Conservation (phyloP, 2,329 filamentous ascomycete species). For the Periconia sp. region DNA sequence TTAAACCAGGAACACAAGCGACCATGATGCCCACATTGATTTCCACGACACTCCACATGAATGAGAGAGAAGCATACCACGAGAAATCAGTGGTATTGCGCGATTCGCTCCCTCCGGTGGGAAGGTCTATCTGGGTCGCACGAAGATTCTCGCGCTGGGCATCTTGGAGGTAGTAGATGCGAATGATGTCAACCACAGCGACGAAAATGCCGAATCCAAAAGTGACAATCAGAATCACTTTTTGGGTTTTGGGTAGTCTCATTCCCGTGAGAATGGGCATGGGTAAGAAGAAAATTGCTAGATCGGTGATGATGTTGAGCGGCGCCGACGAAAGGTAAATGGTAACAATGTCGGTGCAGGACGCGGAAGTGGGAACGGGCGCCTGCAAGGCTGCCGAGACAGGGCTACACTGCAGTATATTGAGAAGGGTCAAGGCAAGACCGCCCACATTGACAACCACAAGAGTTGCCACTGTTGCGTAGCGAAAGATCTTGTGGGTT, state of each 20-base stretch:
- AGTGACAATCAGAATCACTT: conserved; percentile 81
- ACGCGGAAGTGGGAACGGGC: conserved; percentile 48
- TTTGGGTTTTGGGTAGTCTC: conserved; percentile 81
- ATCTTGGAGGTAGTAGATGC: conserved; percentile 85
- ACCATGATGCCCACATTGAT: conserved; percentile 89
- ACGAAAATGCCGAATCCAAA: conserved; percentile 88
- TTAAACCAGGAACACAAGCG: conserved; percentile 88
- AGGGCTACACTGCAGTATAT: conserved; percentile 83
- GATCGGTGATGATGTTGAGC: conserved; percentile 87
- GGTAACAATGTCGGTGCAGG: conserved; percentile 64
- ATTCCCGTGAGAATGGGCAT: conserved; percentile 77
- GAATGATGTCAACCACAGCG: conserved; percentile 81
- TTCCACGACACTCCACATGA: conserved; percentile 94
- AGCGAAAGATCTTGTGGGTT: conserved; percentile 74
- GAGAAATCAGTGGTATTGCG: conserved; percentile 55
- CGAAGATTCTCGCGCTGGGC: conserved; percentile 57
- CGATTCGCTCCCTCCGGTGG: conserved; percentile 28
- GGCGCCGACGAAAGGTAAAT: conserved; percentile 76
- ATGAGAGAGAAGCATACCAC: conserved; percentile 77
- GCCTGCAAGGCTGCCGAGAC: conserved; percentile 67
- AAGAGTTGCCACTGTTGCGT: conserved; percentile 80
- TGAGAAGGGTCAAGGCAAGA: conserved; percentile 77
- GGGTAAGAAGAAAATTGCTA: conserved; percentile 83
- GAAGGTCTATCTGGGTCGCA: conserved; percentile 37
- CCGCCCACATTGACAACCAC: conserved; percentile 78